A percentile compares a stretch with the other conserved stretches of the same genome.
These are phyloP conservation scores for Cadophora sp. DNA, from an alignment of 2,329 filamentous ascomycete genomes.

Conservation along the genomic window DNA sequence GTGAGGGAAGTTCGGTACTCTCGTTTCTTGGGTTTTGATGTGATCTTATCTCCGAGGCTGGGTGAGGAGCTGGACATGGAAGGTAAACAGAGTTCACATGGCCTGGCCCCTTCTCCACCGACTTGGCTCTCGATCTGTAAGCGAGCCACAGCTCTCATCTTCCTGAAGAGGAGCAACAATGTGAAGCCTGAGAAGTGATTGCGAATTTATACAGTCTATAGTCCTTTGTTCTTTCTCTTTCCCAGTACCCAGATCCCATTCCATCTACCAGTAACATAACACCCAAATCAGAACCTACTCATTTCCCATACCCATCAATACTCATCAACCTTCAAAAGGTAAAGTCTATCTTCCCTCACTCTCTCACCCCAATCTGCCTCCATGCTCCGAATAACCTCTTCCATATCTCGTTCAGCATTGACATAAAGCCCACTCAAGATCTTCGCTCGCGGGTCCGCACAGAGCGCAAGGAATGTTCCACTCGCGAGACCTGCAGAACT, in stretches of 20 bases:
- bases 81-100: background rate
- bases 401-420: constrained; percentile 43
- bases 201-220: constrained; percentile 2
- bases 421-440: constrained; percentile 35
- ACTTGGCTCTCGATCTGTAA: background rate
- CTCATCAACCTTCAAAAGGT: constrained; percentile 37
- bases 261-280: background rate
- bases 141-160: background rate
- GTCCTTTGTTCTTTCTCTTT: background rate
- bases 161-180: background rate
- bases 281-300: background rate
- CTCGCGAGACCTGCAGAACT: constrained; percentile 31
- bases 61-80: background rate
- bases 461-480: constrained; percentile 35
- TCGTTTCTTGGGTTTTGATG: background rate
- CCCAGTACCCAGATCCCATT: background rate
- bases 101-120: background rate
- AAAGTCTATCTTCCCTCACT: constrained; percentile 31
- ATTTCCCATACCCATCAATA: constrained; percentile 23
- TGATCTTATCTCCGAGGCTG: background rate
- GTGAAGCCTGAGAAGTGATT: background rate
- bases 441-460: constrained; percentile 31
- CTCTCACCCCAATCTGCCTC: constrained; percentile 29
- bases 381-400: constrained; percentile 34
- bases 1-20: background rate